Percentiles rank a stretch among this genome's conserved stretches.
Conservation (phyloP, 306 rosid genomes). For the Cucurbita pepo region DNA sequence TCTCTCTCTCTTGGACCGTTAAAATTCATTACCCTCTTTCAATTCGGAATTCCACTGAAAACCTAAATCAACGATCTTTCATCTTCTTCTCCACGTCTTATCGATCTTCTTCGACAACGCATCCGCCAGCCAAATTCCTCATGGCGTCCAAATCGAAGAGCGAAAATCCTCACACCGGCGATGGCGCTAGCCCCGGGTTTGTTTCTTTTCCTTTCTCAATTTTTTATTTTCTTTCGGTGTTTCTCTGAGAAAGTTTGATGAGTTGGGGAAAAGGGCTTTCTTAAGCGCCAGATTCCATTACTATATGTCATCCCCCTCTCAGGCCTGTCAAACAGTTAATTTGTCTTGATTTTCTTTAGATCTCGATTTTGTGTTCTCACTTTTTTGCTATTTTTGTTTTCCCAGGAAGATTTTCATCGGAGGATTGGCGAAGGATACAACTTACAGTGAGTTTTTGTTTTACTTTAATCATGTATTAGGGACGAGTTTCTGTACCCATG, state of each 20-base stretch:
- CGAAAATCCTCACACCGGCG: conserved; percentile 56
- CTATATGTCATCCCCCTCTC: not conserved
- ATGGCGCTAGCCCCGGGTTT: conserved; percentile 87
- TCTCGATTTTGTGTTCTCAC: not conserved
- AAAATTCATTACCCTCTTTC: not conserved
- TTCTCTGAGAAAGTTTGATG: not conserved
- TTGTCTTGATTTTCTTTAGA: not conserved
- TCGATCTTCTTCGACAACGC: not conserved
- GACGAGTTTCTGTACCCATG: not conserved
- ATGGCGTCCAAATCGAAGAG: conserved; percentile 55
- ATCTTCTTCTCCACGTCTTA: not conserved
- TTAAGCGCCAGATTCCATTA: not conserved
- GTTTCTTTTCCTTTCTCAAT: not conserved
- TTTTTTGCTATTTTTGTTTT: not conserved
- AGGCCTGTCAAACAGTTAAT: not conserved
- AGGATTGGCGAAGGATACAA: conserved; percentile 82
- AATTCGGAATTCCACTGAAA: not conserved
- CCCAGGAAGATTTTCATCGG: conserved; percentile 92
- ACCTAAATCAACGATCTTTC: not conserved
- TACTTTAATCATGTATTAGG: not conserved
- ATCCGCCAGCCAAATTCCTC: not conserved
- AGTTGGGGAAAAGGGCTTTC: not conserved
- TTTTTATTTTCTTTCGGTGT: not conserved
- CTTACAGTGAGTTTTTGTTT: conserved; percentile 28
- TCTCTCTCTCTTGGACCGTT: not conserved